Conservation (phyloP, 2,329 filamentous ascomycete genomes). For the Leptoxyphium fumago region DNA sequence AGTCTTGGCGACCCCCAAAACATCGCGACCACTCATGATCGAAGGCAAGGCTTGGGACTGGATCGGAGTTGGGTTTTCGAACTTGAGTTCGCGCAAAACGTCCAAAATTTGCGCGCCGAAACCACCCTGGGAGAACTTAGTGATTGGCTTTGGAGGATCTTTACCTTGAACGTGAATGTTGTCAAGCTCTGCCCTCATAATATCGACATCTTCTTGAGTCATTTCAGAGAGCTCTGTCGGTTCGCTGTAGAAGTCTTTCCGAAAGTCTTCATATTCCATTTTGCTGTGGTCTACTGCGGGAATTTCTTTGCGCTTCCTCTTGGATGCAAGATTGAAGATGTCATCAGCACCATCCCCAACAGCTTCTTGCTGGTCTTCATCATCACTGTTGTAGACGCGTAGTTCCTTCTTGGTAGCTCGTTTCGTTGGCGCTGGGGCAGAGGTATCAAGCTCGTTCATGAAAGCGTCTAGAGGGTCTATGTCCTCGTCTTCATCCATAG, state of each 20-base stretch:
- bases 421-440: conserved; percentile 15
- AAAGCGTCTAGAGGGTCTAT: conserved; percentile 92
- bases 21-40: conserved; percentile 90
- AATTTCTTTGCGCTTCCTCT: conserved; percentile 90
- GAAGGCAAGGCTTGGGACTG: conserved; percentile 90
- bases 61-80: conserved; percentile 80
- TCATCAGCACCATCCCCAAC: conserved; percentile 51
- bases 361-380: conserved; percentile 50
- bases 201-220: conserved; percentile 69
- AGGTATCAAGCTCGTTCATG: conserved; percentile 58
- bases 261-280: conserved; percentile 67
- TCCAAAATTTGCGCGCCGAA: conserved; percentile 76
- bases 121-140: conserved; percentile 93
- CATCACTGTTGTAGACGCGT: conserved; percentile 76
- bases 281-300: conserved; percentile 76
- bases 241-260: conserved; percentile 91
- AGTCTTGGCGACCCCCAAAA: conserved; percentile 93
- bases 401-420: conserved; percentile 50
- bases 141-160: conserved; percentile 81
- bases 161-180: conserved; percentile 87
- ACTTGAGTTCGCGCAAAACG: conserved; percentile 66
- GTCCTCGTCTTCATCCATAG: conserved; percentile 44
- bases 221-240: conserved; percentile 70
- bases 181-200: conserved; percentile 74
- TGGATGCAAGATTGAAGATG: conserved; percentile 38